Base-by-base conservation (phyloP, 306 rosid genomes). In the Lathyrus tuberosus region DNA sequence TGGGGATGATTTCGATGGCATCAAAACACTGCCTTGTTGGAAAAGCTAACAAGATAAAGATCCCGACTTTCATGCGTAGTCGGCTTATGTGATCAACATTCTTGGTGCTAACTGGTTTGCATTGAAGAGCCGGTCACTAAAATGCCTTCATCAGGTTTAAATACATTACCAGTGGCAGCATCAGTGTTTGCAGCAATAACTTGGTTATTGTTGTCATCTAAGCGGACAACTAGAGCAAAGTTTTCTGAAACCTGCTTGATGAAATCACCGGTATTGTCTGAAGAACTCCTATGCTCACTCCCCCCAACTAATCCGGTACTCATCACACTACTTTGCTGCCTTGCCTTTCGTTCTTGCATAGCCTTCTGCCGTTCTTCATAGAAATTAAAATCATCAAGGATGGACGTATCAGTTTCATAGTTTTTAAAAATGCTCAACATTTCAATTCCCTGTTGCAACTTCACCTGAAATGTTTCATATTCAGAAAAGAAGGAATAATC, bases 321-420 rank as follows among this genome's bases (percentile, higher is more conserved):
- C 70, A 84, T 47, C 71, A 82, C 2, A 43, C 58, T 65, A 71
- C 73, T 81, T 73, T 90, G 94, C 78, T 86, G 96, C 67, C 86
- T 76, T 33, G 84, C 86, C 85, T 90, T 90, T 48, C 91, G 79
- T 48, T 87, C 94, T 75, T 90, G 89, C 96, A 90, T 90, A 35
- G 81, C 88, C 79, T 87, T 90, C 83, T 90, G 94, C 62, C 96
- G 80, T 62, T 90, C 89, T 82, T 90, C 96, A 31, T 87, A 90
- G 78, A 82, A 90, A 38, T 86, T 94, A 71, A 90, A 90, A 81
- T 90, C 96, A 71, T 90, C 94, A 48, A 90, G 79, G 71, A 90
- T 90, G 16, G 96, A 90, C 76, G 78, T 74, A 22, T 86, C 91
- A 13, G 89, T 84, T 78, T 87, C 94, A 73, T 84, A 82, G 59